Conservation (phyloP, 768 basidiomycete genomes). For the Tulasnella sp. region DNA sequence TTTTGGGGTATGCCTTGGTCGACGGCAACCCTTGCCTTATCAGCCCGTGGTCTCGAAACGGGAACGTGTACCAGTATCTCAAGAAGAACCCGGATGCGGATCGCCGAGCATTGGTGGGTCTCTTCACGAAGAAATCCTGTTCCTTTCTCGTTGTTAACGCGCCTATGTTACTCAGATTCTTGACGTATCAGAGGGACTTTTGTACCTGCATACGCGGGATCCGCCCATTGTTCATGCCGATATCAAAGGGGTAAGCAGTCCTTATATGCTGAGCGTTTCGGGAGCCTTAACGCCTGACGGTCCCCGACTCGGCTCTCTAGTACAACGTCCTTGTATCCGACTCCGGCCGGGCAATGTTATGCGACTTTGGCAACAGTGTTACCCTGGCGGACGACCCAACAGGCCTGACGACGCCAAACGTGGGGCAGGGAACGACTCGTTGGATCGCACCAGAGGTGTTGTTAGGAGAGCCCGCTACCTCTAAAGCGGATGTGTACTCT, state of each 20-base stretch:
- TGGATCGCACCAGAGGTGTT: not conserved
- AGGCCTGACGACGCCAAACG: not conserved
- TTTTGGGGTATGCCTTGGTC: not conserved
- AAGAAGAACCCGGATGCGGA: not conserved
- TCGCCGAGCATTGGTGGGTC: not conserved
- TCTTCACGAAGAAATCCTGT: too few relatives aligned
- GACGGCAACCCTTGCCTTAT: not conserved
- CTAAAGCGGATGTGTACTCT: not conserved
- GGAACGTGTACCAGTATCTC: slow-evolving; percentile 1
- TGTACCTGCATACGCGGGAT: not conserved
- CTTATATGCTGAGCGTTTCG: not conserved
- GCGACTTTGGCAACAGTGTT: not conserved
- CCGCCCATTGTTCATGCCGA: not conserved
- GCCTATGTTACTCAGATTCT: not conserved
- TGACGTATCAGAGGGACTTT: not conserved
- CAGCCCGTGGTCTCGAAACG: not conserved
- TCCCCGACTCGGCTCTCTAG: not conserved
- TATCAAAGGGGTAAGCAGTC: not conserved
- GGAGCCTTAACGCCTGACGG: not conserved
- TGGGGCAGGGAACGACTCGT: not conserved
- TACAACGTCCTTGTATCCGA: not conserved
- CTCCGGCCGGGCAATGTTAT: not conserved
- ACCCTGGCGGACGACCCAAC: not conserved
- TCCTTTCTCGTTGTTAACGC: not conserved
- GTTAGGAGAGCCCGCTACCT: not conserved